These are phyloP conservation scores for Diaporthe vaccinii DNA, from an alignment of 2,329 filamentous ascomycete genomes.

Conservation along the genomic window DNA sequence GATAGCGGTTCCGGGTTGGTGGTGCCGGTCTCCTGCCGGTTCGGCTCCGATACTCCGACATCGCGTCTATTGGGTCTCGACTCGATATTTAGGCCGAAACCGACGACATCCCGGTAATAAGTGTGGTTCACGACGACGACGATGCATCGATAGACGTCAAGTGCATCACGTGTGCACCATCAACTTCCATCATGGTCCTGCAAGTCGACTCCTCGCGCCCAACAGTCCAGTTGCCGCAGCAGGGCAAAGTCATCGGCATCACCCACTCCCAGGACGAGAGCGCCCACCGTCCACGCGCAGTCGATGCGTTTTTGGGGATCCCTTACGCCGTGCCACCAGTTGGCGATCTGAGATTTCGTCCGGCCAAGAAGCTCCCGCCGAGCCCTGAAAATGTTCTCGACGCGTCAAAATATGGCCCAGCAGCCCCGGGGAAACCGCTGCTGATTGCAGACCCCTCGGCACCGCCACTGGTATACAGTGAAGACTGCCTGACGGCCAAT, in stretches of 20 bases:
- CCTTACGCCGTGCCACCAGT: conserved; percentile 62
- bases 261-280: conserved; percentile 28
- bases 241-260: conserved; percentile 45
- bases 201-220: conserved; percentile 38
- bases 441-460: conserved; percentile 35
- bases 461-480: conserved; percentile 43
- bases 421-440: conserved; percentile 42
- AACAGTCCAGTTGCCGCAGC: conserved; percentile 28
- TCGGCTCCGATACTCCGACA: conserved; percentile 29
- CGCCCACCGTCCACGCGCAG: conserved; percentile 39
- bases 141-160: background rate
- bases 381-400: conserved; percentile 46
- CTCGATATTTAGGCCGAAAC: conserved; percentile 13
- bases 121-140: background rate
- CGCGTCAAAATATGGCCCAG: conserved; percentile 45
- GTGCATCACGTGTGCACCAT: background rate
- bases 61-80: background rate
- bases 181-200: conserved; percentile 27
- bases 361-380: conserved; percentile 48
- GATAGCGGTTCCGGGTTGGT: conserved; percentile 12
- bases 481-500: conserved; percentile 48
- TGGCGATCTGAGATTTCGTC: conserved; percentile 61
- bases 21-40: conserved; percentile 34
- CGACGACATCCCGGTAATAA: background rate
- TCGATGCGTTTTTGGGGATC: conserved; percentile 61